phyloP scores from a whole-genome alignment of 2,329 filamentous ascomycete genomes.

The Xylariales sp. region DNA sequence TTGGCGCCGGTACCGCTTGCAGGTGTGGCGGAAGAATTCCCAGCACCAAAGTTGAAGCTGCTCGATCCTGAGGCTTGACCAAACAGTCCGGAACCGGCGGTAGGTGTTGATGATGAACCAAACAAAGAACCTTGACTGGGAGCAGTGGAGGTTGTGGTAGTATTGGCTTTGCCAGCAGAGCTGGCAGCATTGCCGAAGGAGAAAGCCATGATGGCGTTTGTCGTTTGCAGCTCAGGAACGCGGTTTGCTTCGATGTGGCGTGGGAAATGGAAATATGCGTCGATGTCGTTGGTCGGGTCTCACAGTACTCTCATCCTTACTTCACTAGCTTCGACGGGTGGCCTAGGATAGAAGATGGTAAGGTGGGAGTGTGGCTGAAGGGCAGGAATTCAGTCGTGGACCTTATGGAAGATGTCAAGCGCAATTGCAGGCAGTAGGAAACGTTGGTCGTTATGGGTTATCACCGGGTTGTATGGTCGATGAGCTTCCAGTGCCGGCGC shows the following conservation, averaged over 20 bases:
- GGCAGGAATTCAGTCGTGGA: no score
- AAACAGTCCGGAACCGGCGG: conserved; percentile 25
- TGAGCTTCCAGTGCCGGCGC: no score
- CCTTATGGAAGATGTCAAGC: no score
- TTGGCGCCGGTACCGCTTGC: conserved; percentile 16
- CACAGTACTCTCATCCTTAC: conserved; percentile 4
- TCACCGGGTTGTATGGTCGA: no score
- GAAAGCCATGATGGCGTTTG: conserved; percentile 26
- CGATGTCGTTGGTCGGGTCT: conserved; percentile 5
- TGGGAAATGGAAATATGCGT: neutral
- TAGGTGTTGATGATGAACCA: conserved; percentile 26
- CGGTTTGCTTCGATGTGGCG: conserved; percentile 1
- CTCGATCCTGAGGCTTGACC: conserved; percentile 24
- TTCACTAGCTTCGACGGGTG: neutral
- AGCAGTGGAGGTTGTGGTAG: conserved; percentile 35
- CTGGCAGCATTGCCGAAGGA: conserved; percentile 27
- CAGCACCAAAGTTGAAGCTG: conserved; percentile 35
- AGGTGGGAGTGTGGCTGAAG: no score
- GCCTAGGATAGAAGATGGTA: neutral
- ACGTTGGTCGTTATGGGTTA: no score
- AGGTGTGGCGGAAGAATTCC: conserved; percentile 14
- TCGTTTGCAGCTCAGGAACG: conserved; percentile 12
- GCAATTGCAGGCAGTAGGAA: no score
- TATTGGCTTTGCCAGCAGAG: conserved; percentile 21
- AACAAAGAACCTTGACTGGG: conserved; percentile 38